Conservation (phyloP, 495 filamentous ascomycete genomes). For the Poronia punctata region DNA sequence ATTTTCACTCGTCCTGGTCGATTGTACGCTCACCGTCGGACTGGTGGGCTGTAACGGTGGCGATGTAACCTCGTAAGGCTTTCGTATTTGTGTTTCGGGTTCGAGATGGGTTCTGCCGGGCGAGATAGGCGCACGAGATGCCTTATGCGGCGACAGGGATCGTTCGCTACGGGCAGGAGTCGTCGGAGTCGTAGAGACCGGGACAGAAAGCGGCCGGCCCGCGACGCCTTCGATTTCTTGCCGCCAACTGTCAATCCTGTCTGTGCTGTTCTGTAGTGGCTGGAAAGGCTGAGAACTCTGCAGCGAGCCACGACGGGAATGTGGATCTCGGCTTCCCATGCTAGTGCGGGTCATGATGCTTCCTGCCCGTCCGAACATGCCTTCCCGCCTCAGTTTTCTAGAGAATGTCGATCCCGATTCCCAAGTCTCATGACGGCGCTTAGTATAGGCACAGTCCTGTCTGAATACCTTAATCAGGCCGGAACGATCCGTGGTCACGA, state of each 20-base stretch:
- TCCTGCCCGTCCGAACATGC: conserved; percentile 53
- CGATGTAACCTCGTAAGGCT: conserved; percentile 30
- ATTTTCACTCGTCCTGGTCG: conserved; percentile 12
- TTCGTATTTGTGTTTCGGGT: conserved; percentile 32
- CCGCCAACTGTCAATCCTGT: conserved; percentile 89
- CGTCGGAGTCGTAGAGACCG: conserved; percentile 10
- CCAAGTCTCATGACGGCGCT: conserved; percentile 54
- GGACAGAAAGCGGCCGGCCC: conserved; percentile 25
- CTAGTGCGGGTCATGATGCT: conserved; percentile 54
- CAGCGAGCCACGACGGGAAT: conserved; percentile 50
- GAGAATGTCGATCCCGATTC: conserved; percentile 73
- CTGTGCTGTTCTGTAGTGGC: conserved; percentile 52
- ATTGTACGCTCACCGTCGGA: conserved; percentile 10
- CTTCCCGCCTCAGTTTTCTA: conserved; percentile 50
- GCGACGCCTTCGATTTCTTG: conserved; percentile 55
- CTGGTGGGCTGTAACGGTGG: conserved; percentile 11
- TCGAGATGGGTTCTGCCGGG: conserved; percentile 25
- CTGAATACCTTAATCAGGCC: conserved; percentile 91
- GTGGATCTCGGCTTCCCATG: conserved; percentile 37
- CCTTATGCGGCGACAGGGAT: conserved; percentile 44
- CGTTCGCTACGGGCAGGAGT: conserved; percentile 38
- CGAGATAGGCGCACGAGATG: conserved; percentile 21
- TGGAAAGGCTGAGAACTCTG: conserved; percentile 29
- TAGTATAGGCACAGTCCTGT: conserved; percentile 74
- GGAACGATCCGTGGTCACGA: conserved; percentile 82